phyloP scores from a whole-genome alignment of 371 early-diverging fungal genomes.

The Mucor piriformis region DNA sequence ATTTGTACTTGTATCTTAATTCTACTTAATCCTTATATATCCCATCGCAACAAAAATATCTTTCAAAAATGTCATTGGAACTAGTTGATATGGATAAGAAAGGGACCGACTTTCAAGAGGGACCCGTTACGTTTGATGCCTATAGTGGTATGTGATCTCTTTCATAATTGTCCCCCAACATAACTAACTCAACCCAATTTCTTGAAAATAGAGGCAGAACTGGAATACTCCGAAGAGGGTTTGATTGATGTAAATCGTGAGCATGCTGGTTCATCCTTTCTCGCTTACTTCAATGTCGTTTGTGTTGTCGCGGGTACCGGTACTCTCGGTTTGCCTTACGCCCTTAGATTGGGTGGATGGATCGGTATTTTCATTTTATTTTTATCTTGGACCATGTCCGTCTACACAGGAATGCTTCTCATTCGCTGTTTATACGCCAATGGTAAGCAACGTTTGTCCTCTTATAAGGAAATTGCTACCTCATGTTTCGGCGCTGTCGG shows the following conservation, averaged over 20 bases:
- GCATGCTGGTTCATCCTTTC: slow-evolving; percentile 36
- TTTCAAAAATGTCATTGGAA: slow-evolving; percentile 19
- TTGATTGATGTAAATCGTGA: slow-evolving; percentile 27
- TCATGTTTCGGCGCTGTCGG: slow-evolving; percentile 39
- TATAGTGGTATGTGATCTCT: slow-evolving; percentile 22
- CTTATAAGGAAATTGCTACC: slow-evolving; percentile 42
- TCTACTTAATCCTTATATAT: not conserved
- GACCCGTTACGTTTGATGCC: slow-evolving; percentile 24
- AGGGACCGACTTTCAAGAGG: slow-evolving; percentile 20
- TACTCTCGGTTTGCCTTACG: slow-evolving; percentile 78
- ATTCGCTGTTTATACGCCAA: slow-evolving; percentile 36
- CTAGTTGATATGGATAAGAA: slow-evolving; percentile 19
- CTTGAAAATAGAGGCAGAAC: slow-evolving; percentile 15
- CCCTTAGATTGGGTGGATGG: slow-evolving; percentile 83
- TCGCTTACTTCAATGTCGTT: slow-evolving; percentile 70
- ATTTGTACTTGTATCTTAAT: not conserved
- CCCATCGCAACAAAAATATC: not conserved
- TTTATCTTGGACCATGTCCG: slow-evolving; percentile 73
- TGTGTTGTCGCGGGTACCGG: slow-evolving; percentile 85
- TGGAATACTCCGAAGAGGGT: slow-evolving; percentile 23
- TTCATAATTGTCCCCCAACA: not conserved
- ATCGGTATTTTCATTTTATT: slow-evolving; percentile 72
- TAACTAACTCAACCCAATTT: not conserved
- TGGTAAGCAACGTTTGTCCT: slow-evolving; percentile 44
- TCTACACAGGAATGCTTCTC: slow-evolving; percentile 46